Evolutionary conservation across 805 yeast species (phyloP).

Genomic region (Debaryomyces castellii): DNA sequence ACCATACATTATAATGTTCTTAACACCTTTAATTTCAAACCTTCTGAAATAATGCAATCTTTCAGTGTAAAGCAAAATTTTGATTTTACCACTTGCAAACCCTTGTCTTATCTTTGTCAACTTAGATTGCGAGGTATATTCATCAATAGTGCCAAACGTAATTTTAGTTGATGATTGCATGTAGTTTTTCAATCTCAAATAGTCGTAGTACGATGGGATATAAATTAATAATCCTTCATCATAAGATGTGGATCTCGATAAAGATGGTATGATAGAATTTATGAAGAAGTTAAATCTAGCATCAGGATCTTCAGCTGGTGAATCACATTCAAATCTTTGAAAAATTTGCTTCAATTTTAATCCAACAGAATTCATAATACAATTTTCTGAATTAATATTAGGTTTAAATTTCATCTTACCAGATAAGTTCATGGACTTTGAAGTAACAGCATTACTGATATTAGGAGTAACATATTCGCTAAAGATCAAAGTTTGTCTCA

Average conservation of each 20-base stretch:
- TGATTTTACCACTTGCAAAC: slow-evolving; percentile 60
- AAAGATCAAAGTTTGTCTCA: slow-evolving; percentile 79
- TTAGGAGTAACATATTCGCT: slow-evolving; percentile 80
- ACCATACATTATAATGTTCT: slow-evolving; percentile 77
- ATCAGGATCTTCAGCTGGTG: slow-evolving; percentile 71
- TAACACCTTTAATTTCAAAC: slow-evolving; percentile 80
- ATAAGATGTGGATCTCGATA: slow-evolving; percentile 57
- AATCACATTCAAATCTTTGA: slow-evolving; percentile 59
- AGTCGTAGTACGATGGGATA: slow-evolving; percentile 86
- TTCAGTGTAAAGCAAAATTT: slow-evolving; percentile 85
- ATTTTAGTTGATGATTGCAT: slow-evolving; percentile 61
- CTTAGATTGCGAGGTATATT: slow-evolving; percentile 75
- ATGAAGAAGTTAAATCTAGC: slow-evolving; percentile 80
- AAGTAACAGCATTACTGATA: slow-evolving; percentile 57
- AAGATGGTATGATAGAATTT: slow-evolving; percentile 70
- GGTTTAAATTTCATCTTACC: slow-evolving; percentile 63
- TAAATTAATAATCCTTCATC: slow-evolving; percentile 77
- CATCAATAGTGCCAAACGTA: slow-evolving; percentile 73
- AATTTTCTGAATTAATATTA: slow-evolving; percentile 40
- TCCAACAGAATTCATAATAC: slow-evolving; percentile 66
- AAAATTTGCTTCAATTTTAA: slow-evolving; percentile 66
- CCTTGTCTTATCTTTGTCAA: slow-evolving; percentile 67
- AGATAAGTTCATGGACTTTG: slow-evolving; percentile 51
- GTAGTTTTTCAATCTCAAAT: slow-evolving; percentile 71
- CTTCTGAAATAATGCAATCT: slow-evolving; percentile 91